Conservation (phyloP, 345 rosid species). For the Mercurialis annua region DNA sequence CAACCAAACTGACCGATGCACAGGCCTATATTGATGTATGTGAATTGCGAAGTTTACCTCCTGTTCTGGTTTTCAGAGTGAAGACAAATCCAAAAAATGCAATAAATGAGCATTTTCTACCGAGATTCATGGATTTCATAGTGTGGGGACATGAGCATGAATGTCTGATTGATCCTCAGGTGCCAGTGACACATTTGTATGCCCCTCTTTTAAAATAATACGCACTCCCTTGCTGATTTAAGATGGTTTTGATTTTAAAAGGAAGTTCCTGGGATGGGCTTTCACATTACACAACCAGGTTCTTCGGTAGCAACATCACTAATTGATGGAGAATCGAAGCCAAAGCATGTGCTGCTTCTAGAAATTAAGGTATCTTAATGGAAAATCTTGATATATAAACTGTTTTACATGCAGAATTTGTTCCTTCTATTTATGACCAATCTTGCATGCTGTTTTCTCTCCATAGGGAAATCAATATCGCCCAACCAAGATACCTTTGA, state of each 20-base stretch:
- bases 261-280: slow-evolving; percentile 99
- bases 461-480: slow-evolving; percentile 93
- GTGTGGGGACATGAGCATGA: slow-evolving; percentile 99
- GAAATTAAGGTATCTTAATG: slow-evolving; percentile 74
- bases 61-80: slow-evolving; percentile 50
- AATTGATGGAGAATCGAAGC: slow-evolving; percentile 98
- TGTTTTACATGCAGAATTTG: slow-evolving; percentile 7
- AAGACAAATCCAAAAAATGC: slow-evolving; percentile 98
- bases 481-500: slow-evolving; percentile 93
- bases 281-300: slow-evolving; percentile 98
- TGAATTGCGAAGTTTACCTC: slow-evolving; percentile 8
- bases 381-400: slow-evolving; percentile 15
- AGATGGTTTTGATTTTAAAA: slow-evolving; percentile 42
- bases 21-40: no score
- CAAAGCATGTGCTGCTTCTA: slow-evolving; percentile 91
- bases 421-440: slow-evolving; percentile 14
- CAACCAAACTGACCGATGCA: no score
- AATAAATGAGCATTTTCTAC: slow-evolving; percentile 92
- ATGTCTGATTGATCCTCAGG: slow-evolving; percentile 96
- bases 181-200: slow-evolving; percentile 18
- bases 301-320: slow-evolving; percentile 98
- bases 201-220: not conserved
- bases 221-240: slow-evolving; percentile 23
- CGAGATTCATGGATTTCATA: slow-evolving; percentile 86
- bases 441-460: slow-evolving; percentile 16